Evolutionary conservation across 306 rosid genomes (phyloP), one percentile per base, ranked within the genome.

Genomic region (Cucumis cinereus): DNA sequence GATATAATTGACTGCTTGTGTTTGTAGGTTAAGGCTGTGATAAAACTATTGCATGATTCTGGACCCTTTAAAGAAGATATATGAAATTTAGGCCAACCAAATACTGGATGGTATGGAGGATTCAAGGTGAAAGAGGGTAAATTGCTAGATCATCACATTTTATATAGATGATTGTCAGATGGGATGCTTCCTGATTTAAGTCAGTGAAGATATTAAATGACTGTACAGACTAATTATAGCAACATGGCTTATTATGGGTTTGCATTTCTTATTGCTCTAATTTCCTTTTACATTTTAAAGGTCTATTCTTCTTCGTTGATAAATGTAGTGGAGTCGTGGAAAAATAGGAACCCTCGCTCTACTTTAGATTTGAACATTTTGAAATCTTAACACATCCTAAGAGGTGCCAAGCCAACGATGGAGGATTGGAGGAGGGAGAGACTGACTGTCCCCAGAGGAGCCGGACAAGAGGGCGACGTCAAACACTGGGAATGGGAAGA

Each of bases 1-100:
- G 55, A 43, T 68, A 41, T 6, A 68, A 41, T 13, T 13, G 36
- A 43, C 28, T 41, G 12, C 19, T 22, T 67, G 33, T 59, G 20
- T 70, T 61, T 69, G 70, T 90, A 93, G 97, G 89, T 93, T 78
- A 85, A 89, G 87, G 87, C 84, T 35, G 96, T 90, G 8, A 88
- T 81, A 66, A 85, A 91, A 83, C 86, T 93, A 36, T 28, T 91
- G 76, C 89, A 81, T 52, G 97, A 93, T 7, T 90, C 97, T 30
- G 90, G 98, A 41, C 98, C 98, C 57, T 90, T 91, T 19, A 93
- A 91, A 81, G 97, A 90, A 80, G 90, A 13, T 15, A 54, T 56
- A 40, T 64, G n/a, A 19, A 64, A 64, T 36, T 36, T 54, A 75
- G 69, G 74, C 8, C 55, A 20, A n/a, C 74, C 74, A 41, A 41